A percentile compares a stretch with the other conserved stretches of the same genome.
Conservation (phyloP, 2,329 filamentous ascomycete species). For the Talaromyces sp. region DNA sequence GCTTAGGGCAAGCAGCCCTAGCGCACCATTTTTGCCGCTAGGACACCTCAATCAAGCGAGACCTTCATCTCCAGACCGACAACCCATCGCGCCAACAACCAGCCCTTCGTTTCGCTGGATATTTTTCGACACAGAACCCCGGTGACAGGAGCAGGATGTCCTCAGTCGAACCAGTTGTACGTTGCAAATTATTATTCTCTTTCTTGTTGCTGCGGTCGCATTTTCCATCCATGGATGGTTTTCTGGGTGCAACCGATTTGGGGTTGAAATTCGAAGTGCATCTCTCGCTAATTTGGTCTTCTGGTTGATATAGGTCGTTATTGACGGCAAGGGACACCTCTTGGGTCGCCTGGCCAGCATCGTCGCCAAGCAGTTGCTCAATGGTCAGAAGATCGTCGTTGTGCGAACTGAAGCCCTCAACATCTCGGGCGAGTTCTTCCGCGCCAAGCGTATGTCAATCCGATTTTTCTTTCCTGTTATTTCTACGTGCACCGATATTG, state of each 20-base stretch:
- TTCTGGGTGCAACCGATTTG: background rate
- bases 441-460: slow-evolving; percentile 90
- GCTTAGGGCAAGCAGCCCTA: slow-evolving; percentile 30
- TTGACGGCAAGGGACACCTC: slow-evolving; percentile 99
- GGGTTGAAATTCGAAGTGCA: slow-evolving; percentile 3
- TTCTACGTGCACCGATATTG: background rate
- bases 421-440: slow-evolving; percentile 99
- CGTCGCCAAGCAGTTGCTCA: slow-evolving; percentile 98
- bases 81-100: slow-evolving; percentile 37
- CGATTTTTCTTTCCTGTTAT: slow-evolving; percentile 11
- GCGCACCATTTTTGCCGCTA: slow-evolving; percentile 13
- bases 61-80: slow-evolving; percentile 33
- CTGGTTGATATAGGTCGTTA: slow-evolving; percentile 69
- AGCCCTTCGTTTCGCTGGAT: slow-evolving; percentile 36
- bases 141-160: slow-evolving; percentile 54
- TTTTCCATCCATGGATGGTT: background rate
- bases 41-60: slow-evolving; percentile 38
- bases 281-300: slow-evolving; percentile 34
- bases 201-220: slow-evolving; percentile 10
- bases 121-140: slow-evolving; percentile 32
- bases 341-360: slow-evolving; percentile 97
- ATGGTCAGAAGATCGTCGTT: slow-evolving; percentile 98
- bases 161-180: slow-evolving; percentile 62
- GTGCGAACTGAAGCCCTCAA: slow-evolving; percentile 99
- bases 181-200: slow-evolving; percentile 27